Base-by-base conservation (phyloP, 83 land plant genomes). In the Picea abies region DNA sequence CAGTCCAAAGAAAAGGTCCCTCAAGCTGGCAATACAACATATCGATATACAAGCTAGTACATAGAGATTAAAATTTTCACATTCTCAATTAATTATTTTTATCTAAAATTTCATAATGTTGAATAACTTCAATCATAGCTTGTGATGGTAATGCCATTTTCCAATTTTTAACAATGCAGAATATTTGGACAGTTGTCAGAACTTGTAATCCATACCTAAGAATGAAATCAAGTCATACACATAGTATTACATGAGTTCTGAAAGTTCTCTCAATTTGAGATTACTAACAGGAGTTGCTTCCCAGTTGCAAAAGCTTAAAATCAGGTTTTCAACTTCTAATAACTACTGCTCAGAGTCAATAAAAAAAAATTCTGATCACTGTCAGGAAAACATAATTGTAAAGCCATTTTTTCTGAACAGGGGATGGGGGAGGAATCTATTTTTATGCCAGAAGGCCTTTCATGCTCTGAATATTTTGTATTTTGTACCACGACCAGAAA, bases 1-100 rank as follows among this genome's bases (percentile, higher is more conserved):
- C 65, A 70, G 19, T 60, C 44, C 17, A 70, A 52, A 82, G 61
- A 60, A 10, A 80, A 25, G 60, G n/a, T 82, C 63, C 60, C 72
- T 58, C 63, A 23, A 29, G 60, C 44, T 37, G 12, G 22, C 3
- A 49, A 3, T 2, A 22, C 41, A 19, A 41, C 69, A 65, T 80
- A 63, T 23, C 32, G 6, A 25, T 15, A 66, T 66, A 12, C 56
- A 47, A 41, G 14, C 77, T 22, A 73, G 5, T 14, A 20, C 56
- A 47, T 44, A 52, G 23, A 16, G 20, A 73, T n/a, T n/a, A 44
- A 22, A 11, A n/a, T 73, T n/a, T 47, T 39, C 7, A 72, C 47
- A 41, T 73, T 44, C 10, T 52, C 56, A 52, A 52, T 6, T 41
- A 6, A 52, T 52, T 52, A 0, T 52, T 52, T 52, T 10, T 52